Evolutionary conservation across 495 filamentous ascomycete genomes (phyloP), one percentile per base, ranked within the genome.

Genomic region (Penicillium subrubescens): DNA sequence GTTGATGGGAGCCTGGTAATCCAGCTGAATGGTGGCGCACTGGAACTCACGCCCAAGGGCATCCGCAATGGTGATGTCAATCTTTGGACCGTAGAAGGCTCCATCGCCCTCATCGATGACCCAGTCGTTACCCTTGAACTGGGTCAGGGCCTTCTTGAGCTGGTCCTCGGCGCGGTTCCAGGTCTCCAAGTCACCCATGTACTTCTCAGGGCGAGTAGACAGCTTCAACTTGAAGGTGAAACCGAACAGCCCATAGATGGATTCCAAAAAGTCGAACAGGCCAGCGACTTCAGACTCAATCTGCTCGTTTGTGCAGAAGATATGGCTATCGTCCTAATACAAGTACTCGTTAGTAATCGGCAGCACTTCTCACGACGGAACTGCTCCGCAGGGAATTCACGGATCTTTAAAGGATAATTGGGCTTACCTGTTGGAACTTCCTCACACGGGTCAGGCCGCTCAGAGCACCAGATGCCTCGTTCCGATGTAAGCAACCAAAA

Each of bases 151-250:
- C 48, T 84, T 80, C 68, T 86, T 88, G 55, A 98, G 82, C 72
- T 89, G 90, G 5, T 79, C 82, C 73, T 98, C 96, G 21, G 95
- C 96, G 46, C 86, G 82, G 71, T 97, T 77, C 96, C 95, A 99
- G 0, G 90, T 94, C 68, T 88, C 87, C n/a, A 92, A 80, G 25
- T 92, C 85, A 52, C 95, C 95, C 63, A 98, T 86, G 70, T 84
- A 96, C 67, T 96, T 94, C 59, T 99, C 95, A 0, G 96, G 95
- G 48, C 94, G 87, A 12, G 95, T 99, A 44, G 93, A 97, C 5
- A 99, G 86, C 80, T 96, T 97, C 67, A 99, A 77, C 81, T 93
- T 95, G 84, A 97, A 98, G n/a, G 88, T 89, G 71, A 97, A 97
- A 4, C 93, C 95, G 65, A 97, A 89, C 29, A 94, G 83, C 14